These are phyloP conservation scores for Pilobolus umbonatus DNA, from an alignment of 192 early-diverging fungal genomes.

Conservation along the genomic window DNA sequence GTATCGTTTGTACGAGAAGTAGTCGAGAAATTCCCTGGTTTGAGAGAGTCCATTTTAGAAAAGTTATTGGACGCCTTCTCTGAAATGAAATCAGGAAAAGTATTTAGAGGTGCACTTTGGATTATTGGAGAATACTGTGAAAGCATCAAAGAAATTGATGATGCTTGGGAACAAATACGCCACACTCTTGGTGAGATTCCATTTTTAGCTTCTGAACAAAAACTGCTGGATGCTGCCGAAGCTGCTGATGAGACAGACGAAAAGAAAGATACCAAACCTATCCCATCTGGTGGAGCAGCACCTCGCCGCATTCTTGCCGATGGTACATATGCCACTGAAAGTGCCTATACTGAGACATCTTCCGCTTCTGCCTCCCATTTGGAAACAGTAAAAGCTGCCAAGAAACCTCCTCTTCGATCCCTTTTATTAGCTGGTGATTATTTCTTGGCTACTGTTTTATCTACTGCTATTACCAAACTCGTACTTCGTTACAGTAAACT, in stretches of 20 bases:
- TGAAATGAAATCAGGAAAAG: constrained; percentile 89
- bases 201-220: constrained; percentile 90
- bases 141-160: constrained; percentile 74
- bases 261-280: not conserved
- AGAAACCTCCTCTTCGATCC: constrained; percentile 71
- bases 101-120: constrained; percentile 96
- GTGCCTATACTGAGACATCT: constrained; percentile 67
- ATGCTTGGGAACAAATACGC: constrained; percentile 78
- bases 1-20: constrained; percentile 97
- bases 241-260: constrained; percentile 45
- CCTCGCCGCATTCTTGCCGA: constrained; percentile 85
- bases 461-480: constrained; percentile 86
- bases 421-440: constrained; percentile 92
- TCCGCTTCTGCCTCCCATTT: constrained; percentile 38
- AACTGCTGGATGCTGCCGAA: constrained; percentile 66
- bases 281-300: constrained; percentile 35
- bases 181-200: constrained; percentile 88
- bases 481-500: constrained; percentile 70
- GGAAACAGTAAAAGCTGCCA: constrained; percentile 50
- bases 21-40: constrained; percentile 90
- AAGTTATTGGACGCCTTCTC: constrained; percentile 77
- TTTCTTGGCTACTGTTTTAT: constrained; percentile 85
- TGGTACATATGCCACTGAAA: constrained; percentile 97
- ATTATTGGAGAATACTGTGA: constrained; percentile 95
- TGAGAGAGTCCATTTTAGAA: constrained; percentile 79